phyloP scores from a whole-genome alignment of 805 yeast genomes.

The Candida qinlingensis region DNA sequence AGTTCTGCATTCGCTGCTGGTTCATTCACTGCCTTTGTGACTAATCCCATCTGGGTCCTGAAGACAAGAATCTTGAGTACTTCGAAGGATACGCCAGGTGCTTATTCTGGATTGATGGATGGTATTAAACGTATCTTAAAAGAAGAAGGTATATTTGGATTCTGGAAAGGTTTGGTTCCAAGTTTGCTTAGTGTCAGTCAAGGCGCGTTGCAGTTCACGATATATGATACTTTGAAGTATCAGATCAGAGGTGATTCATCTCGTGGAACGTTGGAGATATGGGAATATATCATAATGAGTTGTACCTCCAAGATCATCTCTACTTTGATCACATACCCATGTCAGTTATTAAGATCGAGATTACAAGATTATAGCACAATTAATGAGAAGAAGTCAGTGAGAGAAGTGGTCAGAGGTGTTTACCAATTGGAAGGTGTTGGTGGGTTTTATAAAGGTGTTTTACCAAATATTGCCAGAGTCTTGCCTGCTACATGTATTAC shows the following conservation, averaged over 20 bases:
- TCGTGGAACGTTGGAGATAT: constrained; percentile 34
- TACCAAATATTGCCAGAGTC: constrained; percentile 74
- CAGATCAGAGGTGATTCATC: constrained; percentile 22
- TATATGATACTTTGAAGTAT: constrained; percentile 73
- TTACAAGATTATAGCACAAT: constrained; percentile 49
- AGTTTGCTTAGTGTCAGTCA: constrained; percentile 80
- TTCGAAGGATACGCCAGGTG: constrained; percentile 36
- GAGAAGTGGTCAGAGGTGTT: constrained; percentile 34
- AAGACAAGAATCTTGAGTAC: constrained; percentile 66
- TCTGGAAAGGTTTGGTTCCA: constrained; percentile 73
- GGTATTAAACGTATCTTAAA: constrained; percentile 46
- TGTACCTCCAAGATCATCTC: constrained; percentile 65
- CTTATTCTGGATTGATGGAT: constrained; percentile 52
- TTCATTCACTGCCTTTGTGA: constrained; percentile 60
- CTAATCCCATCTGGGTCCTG: constrained; percentile 94
- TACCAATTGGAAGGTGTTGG: constrained; percentile 45
- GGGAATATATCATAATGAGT: constrained; percentile 61
- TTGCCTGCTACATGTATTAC: constrained; percentile 93
- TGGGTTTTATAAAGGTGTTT: constrained; percentile 82
- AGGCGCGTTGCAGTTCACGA: constrained; percentile 81
- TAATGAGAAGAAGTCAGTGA: constrained; percentile 22
- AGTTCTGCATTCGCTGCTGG: constrained; percentile 69
- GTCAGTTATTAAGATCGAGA: constrained; percentile 75
- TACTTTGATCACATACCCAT: constrained; percentile 69
- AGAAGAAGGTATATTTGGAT: constrained; percentile 54